Conservation (phyloP, 257 asterid species). For the Jacaranda mimosifolia region DNA sequence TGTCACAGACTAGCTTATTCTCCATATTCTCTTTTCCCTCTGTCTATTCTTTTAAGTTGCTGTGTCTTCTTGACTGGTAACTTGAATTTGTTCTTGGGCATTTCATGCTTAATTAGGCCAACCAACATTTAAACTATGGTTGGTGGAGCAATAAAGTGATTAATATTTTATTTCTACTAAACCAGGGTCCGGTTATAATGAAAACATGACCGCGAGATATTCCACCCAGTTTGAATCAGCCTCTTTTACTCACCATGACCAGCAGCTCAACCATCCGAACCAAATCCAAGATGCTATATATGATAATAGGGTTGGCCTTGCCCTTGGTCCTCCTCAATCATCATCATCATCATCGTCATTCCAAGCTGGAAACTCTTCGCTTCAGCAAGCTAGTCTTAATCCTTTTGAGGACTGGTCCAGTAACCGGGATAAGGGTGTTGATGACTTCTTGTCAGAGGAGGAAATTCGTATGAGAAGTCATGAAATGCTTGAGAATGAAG, state of each 20-base stretch:
- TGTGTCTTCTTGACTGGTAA: background rate
- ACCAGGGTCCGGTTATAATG: slow-evolving; percentile 61
- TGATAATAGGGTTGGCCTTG: slow-evolving; percentile 60
- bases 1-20: background rate
- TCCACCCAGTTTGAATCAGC: slow-evolving; percentile 55
- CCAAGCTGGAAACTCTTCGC: slow-evolving; percentile 50
- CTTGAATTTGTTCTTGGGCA: background rate
- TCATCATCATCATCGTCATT: slow-evolving; percentile 33
- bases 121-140: too few relatives aligned
- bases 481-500: slow-evolving; percentile 92
- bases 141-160: background rate
- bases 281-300: slow-evolving; percentile 55
- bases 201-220: slow-evolving; percentile 56
- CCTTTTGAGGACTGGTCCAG: slow-evolving; percentile 81
- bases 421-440: slow-evolving; percentile 67
- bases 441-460: slow-evolving; percentile 87
- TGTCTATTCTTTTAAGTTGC: background rate
- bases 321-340: slow-evolving; percentile 78
- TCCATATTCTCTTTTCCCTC: background rate
- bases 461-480: slow-evolving; percentile 92
- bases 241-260: slow-evolving; percentile 54
- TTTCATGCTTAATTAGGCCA: background rate
- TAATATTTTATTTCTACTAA: slow-evolving; percentile 26
- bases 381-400: slow-evolving; percentile 52
- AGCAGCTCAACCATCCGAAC: slow-evolving; percentile 51